Conservation (phyloP, 768 basidiomycete species). For the Calocybe cyanea region DNA sequence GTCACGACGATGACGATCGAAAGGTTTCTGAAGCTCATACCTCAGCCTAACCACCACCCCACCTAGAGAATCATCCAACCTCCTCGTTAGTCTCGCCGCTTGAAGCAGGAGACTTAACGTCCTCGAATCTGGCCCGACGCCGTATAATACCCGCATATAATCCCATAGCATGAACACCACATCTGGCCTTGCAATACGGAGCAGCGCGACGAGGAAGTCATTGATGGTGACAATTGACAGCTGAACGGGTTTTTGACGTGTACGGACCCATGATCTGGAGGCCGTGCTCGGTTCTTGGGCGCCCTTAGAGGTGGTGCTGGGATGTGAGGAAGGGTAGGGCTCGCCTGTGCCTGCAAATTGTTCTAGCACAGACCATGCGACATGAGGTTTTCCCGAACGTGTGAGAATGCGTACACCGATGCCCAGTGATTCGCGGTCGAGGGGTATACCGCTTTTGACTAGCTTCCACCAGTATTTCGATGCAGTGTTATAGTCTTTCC, state of each 20-base stretch:
- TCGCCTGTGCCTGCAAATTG: slow-evolving; percentile 6
- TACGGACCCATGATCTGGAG: too few relatives aligned
- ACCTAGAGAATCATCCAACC: slow-evolving; percentile 42
- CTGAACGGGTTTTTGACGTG: slow-evolving; percentile 6
- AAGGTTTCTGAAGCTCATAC: slow-evolving; percentile 18
- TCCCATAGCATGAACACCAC: slow-evolving; percentile 67
- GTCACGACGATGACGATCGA: slow-evolving; percentile 22
- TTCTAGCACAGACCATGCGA: slow-evolving; percentile 34
- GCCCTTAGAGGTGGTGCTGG: neutral
- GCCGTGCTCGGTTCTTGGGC: too few relatives aligned
- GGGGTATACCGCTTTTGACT: slow-evolving; percentile 23
- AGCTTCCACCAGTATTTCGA: slow-evolving; percentile 41
- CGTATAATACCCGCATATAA: slow-evolving; percentile 56
- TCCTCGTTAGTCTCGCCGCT: slow-evolving; percentile 49
- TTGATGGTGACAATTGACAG: slow-evolving; percentile 26
- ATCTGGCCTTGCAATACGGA: slow-evolving; percentile 54
- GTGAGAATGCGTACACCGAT: slow-evolving; percentile 50
- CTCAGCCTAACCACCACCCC: slow-evolving; percentile 45
- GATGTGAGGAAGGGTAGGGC: slow-evolving; percentile 1
- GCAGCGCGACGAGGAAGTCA: slow-evolving; percentile 45
- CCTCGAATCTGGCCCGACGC: slow-evolving; percentile 46
- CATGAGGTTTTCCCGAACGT: slow-evolving; percentile 35
- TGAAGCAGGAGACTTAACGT: slow-evolving; percentile 62
- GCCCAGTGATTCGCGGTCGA: slow-evolving; percentile 47
- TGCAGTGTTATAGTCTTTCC: slow-evolving; percentile 36